phyloP scores from a whole-genome alignment of 202 grass and related monocot species.

The Musa balbisiana region DNA sequence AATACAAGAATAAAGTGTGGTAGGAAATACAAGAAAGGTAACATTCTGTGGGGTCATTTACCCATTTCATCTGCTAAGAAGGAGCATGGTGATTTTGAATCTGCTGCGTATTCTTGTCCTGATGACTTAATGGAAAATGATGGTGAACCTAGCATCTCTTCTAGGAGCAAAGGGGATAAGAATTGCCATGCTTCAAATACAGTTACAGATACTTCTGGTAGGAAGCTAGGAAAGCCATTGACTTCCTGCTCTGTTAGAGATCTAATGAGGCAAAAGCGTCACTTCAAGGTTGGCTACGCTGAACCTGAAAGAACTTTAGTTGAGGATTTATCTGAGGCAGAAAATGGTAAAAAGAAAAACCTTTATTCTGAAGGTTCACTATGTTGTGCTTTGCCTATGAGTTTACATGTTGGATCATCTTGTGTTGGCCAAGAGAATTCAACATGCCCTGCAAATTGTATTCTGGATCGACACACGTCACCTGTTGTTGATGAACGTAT shows the following conservation, averaged over 20 bases:
- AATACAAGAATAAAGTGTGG: slow-evolving; percentile 33
- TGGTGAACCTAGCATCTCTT: slow-evolving; percentile 22
- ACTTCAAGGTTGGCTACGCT: slow-evolving; percentile 40
- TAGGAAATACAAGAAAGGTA: slow-evolving; percentile 38
- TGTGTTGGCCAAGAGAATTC: slow-evolving; percentile 13
- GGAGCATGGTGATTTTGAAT: slow-evolving; percentile 26
- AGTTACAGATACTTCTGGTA: slow-evolving; percentile 37
- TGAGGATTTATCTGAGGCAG: slow-evolving; percentile 18
- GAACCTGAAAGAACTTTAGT: slow-evolving; percentile 45
- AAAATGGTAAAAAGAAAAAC: slow-evolving; percentile 20
- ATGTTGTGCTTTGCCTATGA: slow-evolving; percentile 17
- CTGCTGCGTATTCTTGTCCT: slow-evolving; percentile 26
- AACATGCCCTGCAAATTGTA: background rate
- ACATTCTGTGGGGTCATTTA: slow-evolving; percentile 58
- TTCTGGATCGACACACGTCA: background rate
- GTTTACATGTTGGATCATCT: slow-evolving; percentile 25
- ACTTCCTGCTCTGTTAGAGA: slow-evolving; percentile 62
- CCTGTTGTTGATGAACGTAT: background rate
- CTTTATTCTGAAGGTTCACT: slow-evolving; percentile 12
- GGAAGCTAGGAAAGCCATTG: slow-evolving; percentile 30
- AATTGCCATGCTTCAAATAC: slow-evolving; percentile 25
- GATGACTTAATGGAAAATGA: slow-evolving; percentile 19
- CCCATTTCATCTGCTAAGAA: slow-evolving; percentile 54
- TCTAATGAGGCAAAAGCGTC: slow-evolving; percentile 70
- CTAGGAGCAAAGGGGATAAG: slow-evolving; percentile 30